A percentile compares a stretch with the other conserved stretches of the same genome.
Conservation (phyloP, 306 rosid genomes). For the Betula pendula region DNA sequence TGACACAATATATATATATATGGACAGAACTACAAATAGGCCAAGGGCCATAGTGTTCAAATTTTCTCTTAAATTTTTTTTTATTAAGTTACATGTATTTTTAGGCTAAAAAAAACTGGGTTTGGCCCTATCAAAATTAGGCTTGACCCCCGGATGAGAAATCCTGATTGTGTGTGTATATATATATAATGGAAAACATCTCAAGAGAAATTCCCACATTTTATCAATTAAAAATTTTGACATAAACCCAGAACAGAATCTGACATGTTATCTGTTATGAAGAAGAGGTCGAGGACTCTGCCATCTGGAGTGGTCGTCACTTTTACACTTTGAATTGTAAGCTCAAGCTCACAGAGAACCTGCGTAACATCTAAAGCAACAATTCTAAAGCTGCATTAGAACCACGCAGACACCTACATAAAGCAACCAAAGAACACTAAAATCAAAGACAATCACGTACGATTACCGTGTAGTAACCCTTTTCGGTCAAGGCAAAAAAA, state of each 20-base stretch:
- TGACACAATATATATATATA: not conserved
- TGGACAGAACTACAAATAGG: no score
- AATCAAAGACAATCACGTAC: not conserved
- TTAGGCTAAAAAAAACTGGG: no score
- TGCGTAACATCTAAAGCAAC: constrained; percentile 56
- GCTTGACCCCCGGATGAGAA: no score
- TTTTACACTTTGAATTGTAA: constrained; percentile 69
- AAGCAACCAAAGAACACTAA: constrained; percentile 6
- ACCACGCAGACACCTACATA: constrained; percentile 4
- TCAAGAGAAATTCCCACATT: not conserved
- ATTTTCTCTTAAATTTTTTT: no score
- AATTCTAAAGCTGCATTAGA: constrained; percentile 23
- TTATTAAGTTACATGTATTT: no score
- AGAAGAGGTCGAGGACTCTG: constrained; percentile 78
- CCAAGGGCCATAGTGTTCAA: no score
- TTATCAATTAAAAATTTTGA: not conserved
- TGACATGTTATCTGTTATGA: constrained; percentile 72
- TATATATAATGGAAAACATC: not conserved
- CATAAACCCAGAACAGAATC: constrained; percentile 7
- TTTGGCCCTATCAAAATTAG: no score
- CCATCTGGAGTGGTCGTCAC: constrained; percentile 81
- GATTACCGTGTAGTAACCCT: constrained; percentile 67
- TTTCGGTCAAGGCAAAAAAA: constrained; percentile 60
- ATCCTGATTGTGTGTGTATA: no score
- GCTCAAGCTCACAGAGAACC: constrained; percentile 67